A percentile compares a stretch with the other conserved stretches of the same genome.
Conservation (phyloP, 1,284 basidiomycete species). For the Leccinum solheimii region DNA sequence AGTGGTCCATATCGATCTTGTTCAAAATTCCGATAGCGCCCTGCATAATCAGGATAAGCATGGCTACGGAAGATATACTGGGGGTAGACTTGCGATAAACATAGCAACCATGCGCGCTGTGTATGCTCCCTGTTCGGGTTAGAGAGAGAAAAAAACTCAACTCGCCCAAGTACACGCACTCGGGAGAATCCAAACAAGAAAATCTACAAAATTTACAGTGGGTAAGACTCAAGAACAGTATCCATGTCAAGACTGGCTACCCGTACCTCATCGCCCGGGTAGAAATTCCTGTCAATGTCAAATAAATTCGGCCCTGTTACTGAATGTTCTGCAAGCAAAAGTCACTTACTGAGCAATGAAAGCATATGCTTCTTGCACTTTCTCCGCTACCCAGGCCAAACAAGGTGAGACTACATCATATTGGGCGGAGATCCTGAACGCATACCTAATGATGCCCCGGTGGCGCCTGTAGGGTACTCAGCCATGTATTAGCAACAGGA, state of each 20-base stretch:
- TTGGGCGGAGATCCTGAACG: neutral
- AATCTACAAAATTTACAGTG: slow-evolving; percentile 40
- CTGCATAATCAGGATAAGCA: slow-evolving; percentile 33
- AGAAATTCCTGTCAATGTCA: slow-evolving; percentile 52
- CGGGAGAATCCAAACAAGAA: slow-evolving; percentile 75
- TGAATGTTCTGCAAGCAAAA: neutral
- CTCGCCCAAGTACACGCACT: slow-evolving; percentile 36
- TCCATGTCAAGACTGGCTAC: neutral
- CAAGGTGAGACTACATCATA: slow-evolving; percentile 6
- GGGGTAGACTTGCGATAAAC: slow-evolving; percentile 53
- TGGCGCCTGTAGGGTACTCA: slow-evolving; percentile 45
- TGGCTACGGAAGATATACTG: neutral
- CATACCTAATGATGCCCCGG: slow-evolving; percentile 58
- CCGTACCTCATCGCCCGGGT: slow-evolving; percentile 65
- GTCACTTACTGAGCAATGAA: slow-evolving; percentile 70
- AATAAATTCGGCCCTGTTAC: neutral
- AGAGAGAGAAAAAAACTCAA: neutral
- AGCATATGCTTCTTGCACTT: slow-evolving; percentile 72
- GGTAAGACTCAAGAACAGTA: slow-evolving; percentile 2
- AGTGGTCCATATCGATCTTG: slow-evolving; percentile 67
- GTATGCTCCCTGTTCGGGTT: slow-evolving; percentile 55
- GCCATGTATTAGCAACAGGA: neutral
- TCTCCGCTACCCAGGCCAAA: slow-evolving; percentile 45
- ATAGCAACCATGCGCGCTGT: slow-evolving; percentile 69
- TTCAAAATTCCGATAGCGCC: slow-evolving; percentile 66